phyloP scores from a whole-genome alignment of 805 yeast species.

The Metschnikowia rubicola region DNA sequence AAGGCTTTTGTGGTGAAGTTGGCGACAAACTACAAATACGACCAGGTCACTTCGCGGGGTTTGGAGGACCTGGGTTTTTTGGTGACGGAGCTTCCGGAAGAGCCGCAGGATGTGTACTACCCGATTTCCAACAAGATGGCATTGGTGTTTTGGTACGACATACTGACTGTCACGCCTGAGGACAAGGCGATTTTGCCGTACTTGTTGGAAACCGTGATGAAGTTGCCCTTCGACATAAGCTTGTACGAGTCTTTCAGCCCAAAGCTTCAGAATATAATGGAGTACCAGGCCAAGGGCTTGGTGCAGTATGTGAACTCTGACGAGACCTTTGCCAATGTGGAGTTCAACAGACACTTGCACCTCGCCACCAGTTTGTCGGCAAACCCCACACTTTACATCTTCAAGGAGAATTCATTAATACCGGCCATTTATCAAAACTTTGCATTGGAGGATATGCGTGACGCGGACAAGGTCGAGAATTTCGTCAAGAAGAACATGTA shows the following conservation, averaged over 20 bases:
- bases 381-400: slow-evolving; percentile 58
- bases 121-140: slow-evolving; percentile 43
- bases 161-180: slow-evolving; percentile 50
- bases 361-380: slow-evolving; percentile 52
- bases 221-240: slow-evolving; percentile 51
- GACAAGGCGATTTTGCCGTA: slow-evolving; percentile 62
- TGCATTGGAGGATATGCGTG: slow-evolving; percentile 62
- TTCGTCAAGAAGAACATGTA: slow-evolving; percentile 49
- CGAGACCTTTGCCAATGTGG: slow-evolving; percentile 24
- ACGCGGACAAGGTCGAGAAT: slow-evolving; percentile 41
- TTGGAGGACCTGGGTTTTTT: slow-evolving; percentile 31
- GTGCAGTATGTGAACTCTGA: slow-evolving; percentile 45
- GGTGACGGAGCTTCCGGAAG: slow-evolving; percentile 25
- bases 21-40: slow-evolving; percentile 43
- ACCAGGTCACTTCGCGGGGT: slow-evolving; percentile 26
- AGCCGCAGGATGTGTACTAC: slow-evolving; percentile 32
- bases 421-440: slow-evolving; percentile 56
- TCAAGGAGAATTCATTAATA: slow-evolving; percentile 53
- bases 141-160: slow-evolving; percentile 53
- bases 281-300: slow-evolving; percentile 39
- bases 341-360: slow-evolving; percentile 45
- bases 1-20: slow-evolving; percentile 47
- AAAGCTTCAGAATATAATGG: slow-evolving; percentile 36
- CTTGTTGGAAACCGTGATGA: slow-evolving; percentile 56
- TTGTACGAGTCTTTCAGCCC: slow-evolving; percentile 51